These are phyloP conservation scores for Galerina sulciceps DNA, from an alignment of 768 basidiomycete genomes.

Conservation along the genomic window DNA sequence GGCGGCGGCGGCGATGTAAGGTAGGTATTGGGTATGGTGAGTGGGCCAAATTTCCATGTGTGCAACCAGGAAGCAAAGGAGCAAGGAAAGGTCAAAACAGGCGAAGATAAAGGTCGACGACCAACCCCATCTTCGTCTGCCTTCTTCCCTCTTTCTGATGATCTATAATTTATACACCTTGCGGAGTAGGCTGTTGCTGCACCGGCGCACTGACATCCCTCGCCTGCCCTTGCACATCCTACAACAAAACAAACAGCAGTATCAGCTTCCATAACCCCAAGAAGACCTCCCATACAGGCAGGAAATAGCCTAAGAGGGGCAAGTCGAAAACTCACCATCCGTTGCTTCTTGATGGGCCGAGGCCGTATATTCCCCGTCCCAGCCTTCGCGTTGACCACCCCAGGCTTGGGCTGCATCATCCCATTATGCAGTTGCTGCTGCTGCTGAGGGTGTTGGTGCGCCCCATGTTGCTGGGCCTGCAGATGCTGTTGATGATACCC, in stretches of 20 bases:
- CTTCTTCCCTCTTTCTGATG: not conserved
- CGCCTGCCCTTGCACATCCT: conserved; percentile 71
- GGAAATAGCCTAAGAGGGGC: not conserved
- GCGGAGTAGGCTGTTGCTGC: conserved; percentile 78
- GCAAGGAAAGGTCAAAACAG: not conserved
- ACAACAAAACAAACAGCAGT: conserved; percentile 9
- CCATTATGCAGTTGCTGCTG: conserved; percentile 22
- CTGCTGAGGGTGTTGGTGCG: no score
- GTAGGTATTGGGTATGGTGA: no score
- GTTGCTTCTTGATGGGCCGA: conserved; percentile 76
- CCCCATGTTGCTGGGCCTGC: not conserved
- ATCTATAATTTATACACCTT: conserved; percentile 50
- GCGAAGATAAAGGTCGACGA: not conserved
- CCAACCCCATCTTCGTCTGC: not conserved
- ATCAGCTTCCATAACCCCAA: not conserved
- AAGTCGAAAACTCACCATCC: conserved; percentile 56
- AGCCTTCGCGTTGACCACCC: conserved; percentile 55
- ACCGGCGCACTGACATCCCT: conserved; percentile 58
- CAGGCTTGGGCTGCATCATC: conserved; percentile 21
- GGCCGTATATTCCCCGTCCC: conserved; percentile 63
- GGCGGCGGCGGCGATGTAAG: no score
- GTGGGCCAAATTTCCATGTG: no score
- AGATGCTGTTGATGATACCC: not conserved
- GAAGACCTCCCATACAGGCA: not conserved
- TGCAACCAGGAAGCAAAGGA: no score